Conservation (phyloP, 1,284 basidiomycete genomes). For the Leccinum pseudoinsigne region DNA sequence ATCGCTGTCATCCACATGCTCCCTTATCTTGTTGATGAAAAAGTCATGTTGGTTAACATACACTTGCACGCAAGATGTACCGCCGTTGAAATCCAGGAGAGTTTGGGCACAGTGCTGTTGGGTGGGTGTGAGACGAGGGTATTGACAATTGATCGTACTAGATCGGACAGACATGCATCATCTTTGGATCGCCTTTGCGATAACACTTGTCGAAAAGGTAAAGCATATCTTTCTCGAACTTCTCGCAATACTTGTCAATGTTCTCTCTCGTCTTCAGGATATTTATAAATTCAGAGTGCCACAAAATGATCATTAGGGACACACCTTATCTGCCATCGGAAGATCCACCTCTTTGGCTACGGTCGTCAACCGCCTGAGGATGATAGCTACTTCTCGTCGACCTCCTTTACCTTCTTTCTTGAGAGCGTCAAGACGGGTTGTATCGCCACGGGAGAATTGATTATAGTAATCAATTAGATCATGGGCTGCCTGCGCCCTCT, state of each 20-base stretch:
- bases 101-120: constrained; percentile 94
- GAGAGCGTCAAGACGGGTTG: constrained; percentile 73
- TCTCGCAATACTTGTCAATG: constrained; percentile 96
- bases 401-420: constrained; percentile 89
- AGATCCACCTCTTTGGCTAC: constrained; percentile 94
- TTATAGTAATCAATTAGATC: constrained; percentile 97
- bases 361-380: constrained; percentile 84
- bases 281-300: constrained; percentile 25
- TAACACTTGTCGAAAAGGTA: constrained; percentile 95
- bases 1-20: constrained; percentile 56
- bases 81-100: constrained; percentile 97
- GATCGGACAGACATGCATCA: constrained; percentile 86
- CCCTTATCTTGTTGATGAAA: constrained; percentile 89
- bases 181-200: constrained; percentile 94
- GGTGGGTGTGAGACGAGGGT: constrained; percentile 14
- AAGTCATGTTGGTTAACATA: constrained; percentile 99
- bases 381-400: constrained; percentile 84
- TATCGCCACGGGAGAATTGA: constrained; percentile 87
- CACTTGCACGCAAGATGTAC: constrained; percentile 94
- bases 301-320: constrained; percentile 11
- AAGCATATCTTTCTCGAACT: constrained; percentile 98
- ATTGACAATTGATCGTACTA: constrained; percentile 2
- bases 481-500: constrained; percentile 91
- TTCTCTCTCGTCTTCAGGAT: constrained; percentile 70
- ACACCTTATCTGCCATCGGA: constrained; percentile 75